Base-by-base conservation (phyloP, 2,329 filamentous ascomycete genomes). In the Leptographium radiaticola region DNA sequence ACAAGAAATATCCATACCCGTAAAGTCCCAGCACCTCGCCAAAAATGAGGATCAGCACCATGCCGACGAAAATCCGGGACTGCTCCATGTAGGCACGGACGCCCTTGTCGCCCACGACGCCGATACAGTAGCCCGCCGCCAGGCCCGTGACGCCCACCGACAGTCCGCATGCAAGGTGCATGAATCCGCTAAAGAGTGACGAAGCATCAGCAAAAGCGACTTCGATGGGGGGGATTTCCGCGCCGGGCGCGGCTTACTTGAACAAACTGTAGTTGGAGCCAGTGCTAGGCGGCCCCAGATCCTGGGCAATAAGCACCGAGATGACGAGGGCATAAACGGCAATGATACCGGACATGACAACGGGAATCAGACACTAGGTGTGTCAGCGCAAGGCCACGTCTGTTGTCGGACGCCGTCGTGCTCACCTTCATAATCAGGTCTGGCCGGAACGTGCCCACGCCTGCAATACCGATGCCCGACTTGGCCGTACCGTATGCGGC, bases 311-410 rank as follows among this genome's bases (percentile, higher is more conserved):
- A 62, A 98, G 81, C 65, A 98, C 93, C 18, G 91, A 87, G 62
- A 98, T 90, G 64, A 98, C 93, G 62, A 98, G 86, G 51, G 90
- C 88, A 73, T 98, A 98, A 61, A 98, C 93, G 55, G 93, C 93
- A 65, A 98, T 89, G 67, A 98, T 98, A 81, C 93, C 93, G 63
- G 93, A 95, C 93, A 98, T 98, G 75, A 98, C 84, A 60, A 93
- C 87, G 58, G 87, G 87, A 62, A 91, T 90, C 52, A 91, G 74
- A 55, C 85, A 90, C 86, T 89, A 31, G 3, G 36, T 30, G 42
- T 12, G 20, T 44, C 25, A 44, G 42, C 18, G 25, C 5, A 31
- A 15, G 15, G 25, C 16, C 42, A 20, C 25, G 12, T 16, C 11
- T 7, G 25, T 7, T 7, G 30, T 12, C 39, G 13, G 11, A 40